A percentile compares a stretch with the other conserved stretches of the same genome.
These are phyloP conservation scores for Coniella vitis DNA, from an alignment of 2,329 filamentous ascomycete species.

Conservation along the genomic window DNA sequence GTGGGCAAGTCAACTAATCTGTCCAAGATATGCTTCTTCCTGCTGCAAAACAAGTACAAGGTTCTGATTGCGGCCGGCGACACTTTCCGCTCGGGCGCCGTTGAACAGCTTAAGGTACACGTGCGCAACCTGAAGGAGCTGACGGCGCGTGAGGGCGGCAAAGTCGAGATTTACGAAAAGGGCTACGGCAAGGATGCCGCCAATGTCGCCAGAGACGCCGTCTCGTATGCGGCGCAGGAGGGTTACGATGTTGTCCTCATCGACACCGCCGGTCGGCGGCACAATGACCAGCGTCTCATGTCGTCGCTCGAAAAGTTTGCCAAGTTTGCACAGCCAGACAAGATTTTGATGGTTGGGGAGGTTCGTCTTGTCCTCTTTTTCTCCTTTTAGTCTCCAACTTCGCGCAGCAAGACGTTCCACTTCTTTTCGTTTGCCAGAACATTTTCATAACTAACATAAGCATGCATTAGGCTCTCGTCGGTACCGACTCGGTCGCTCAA, in stretches of 20 bases:
- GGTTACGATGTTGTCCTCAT: constrained; percentile 92
- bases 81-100: constrained; percentile 93
- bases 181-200: constrained; percentile 98
- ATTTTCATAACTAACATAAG: not conserved
- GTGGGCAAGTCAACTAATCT: constrained; percentile 98
- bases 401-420: no score
- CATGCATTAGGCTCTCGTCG: constrained; percentile 68
- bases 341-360: constrained; percentile 90
- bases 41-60: constrained; percentile 88
- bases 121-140: constrained; percentile 90
- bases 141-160: constrained; percentile 71
- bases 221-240: constrained; percentile 67
- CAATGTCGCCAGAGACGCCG: constrained; percentile 88
- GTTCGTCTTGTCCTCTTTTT: constrained; percentile 24
- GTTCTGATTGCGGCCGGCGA: constrained; percentile 48
- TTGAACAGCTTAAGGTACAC: constrained; percentile 94
- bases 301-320: constrained; percentile 95
- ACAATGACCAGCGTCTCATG: constrained; percentile 96
- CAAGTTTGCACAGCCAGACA: constrained; percentile 91
- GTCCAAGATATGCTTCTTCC: constrained; percentile 96
- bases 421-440: no score
- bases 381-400: no score
- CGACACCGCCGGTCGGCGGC: constrained; percentile 87
- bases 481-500: constrained; percentile 91
- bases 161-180: constrained; percentile 90